Evolutionary conservation across 2,329 filamentous ascomycete species (phyloP), one percentile per base, ranked within the genome.

Genomic region (Sclerotinia minor): DNA sequence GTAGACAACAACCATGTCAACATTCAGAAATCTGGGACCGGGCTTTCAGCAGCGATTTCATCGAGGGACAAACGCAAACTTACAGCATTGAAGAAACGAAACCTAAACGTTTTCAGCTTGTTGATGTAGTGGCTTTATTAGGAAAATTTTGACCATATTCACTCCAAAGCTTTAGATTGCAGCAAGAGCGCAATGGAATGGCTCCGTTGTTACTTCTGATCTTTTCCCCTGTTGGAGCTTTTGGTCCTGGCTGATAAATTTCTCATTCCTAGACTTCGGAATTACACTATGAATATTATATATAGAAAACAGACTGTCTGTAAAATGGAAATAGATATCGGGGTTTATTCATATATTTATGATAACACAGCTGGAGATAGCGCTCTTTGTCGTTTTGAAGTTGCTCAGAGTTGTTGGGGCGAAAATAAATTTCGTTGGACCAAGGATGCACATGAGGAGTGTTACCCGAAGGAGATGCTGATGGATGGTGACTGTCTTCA

Each of bases 211-310:
- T n/a, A n/a, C n/a, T n/a, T n/a, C n/a, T n/a, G n/a, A n/a, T n/a
- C n/a, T 38, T 9, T 9, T 38, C 35, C 11, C 2, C 35, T 38
- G 6, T 32, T 59, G 44, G 1, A 21, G 1, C 38, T 67, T n/a
- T 66, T 64, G 67, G n/a, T 63, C 2, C 19, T 68, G 13, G 67
- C 60, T 3, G 67, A 66, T 7, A 68, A 45, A 11, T 44, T 57
- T 8, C 9, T 44, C 2, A 61, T 68, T 19, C 29, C 1, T 1
- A 13, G 6, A 38, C 55, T 67, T 1, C 67, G 67, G 1, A 66
- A 67, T 52, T 38, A 54, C 15, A 49, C 44, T 3, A 59, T 68
- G 29, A 15, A 26, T 5, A 19, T 50, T 11, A 32, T 60, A 29
- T 67, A 32, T 5, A 52, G 35, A 59, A 41, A 52, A 4, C 13